Conservation (phyloP, 1,284 basidiomycete species). For the Boletus semigastroideus region DNA sequence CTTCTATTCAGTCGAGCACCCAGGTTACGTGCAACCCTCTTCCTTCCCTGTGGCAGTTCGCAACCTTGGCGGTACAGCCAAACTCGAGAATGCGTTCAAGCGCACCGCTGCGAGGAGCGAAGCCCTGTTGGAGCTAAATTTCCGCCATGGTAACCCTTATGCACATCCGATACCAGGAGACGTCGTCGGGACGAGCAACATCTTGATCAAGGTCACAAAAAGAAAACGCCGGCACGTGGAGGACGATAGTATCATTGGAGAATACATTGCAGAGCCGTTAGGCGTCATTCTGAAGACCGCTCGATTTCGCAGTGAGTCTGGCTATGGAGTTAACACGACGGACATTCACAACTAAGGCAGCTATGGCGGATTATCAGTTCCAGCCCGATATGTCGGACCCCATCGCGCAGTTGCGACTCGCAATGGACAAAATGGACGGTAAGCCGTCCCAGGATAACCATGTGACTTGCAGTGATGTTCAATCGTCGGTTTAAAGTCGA, state of each 20-base stretch:
- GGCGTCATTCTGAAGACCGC: constrained; percentile 81
- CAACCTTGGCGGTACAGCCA: constrained; percentile 65
- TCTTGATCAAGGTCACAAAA: constrained; percentile 80
- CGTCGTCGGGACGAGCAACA: constrained; percentile 70
- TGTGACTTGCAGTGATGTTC: neutral
- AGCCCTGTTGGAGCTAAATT: constrained; percentile 68
- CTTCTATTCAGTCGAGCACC: constrained; percentile 87
- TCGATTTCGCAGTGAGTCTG: constrained; percentile 80
- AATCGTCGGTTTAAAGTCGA: constrained; percentile 53
- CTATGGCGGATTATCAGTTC: constrained; percentile 91
- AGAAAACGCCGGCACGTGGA: constrained; percentile 50
- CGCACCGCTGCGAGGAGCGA: constrained; percentile 58
- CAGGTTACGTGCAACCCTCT: constrained; percentile 71
- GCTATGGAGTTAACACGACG: neutral
- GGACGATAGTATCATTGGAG: constrained; percentile 50
- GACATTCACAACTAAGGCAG: constrained; percentile 41
- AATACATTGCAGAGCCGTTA: constrained; percentile 77
- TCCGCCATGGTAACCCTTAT: constrained; percentile 72
- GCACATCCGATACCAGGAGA: constrained; percentile 82
- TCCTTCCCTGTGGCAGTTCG: constrained; percentile 66
- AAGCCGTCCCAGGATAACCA: constrained; percentile 14
- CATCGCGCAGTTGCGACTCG: constrained; percentile 61
- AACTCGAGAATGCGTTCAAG: constrained; percentile 74
- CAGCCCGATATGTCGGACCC: constrained; percentile 72
- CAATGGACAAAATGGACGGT: constrained; percentile 84